These are phyloP conservation scores for Thalassiosira livingstoniorum DNA, from an alignment of 352 stramenopile species.

Conservation along the genomic window DNA sequence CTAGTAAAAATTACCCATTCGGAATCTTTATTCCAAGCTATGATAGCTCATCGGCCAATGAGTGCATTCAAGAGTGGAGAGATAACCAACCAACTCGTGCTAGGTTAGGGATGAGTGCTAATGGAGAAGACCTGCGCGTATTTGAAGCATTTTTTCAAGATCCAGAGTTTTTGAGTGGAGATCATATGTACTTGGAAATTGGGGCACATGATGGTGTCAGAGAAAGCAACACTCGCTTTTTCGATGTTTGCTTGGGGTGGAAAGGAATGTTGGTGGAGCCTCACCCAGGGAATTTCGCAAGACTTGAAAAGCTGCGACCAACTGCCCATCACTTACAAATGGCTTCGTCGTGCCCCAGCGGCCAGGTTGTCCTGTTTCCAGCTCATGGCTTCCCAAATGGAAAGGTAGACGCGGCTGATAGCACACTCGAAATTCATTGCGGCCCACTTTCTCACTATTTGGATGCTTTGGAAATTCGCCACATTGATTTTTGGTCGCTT, in stretches of 20 bases:
- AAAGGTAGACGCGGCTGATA: constrained; percentile 10
- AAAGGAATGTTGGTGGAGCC: constrained; percentile 30
- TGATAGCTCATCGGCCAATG: no score
- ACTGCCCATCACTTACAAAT: constrained; percentile 35
- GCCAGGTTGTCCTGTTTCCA: constrained; percentile 23
- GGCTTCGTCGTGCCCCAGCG: constrained; percentile 17
- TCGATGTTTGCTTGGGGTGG: constrained; percentile 30
- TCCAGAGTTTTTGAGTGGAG: constrained; percentile 3
- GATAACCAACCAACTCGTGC: constrained; percentile 1
- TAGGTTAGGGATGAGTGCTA: constrained; percentile 28
- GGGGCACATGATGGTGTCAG: constrained; percentile 29
- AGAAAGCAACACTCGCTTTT: constrained; percentile 25
- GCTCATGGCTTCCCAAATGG: constrained; percentile 12
- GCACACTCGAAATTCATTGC: constrained; percentile 33
- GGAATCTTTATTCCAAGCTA: no score
- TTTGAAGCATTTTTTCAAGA: constrained; percentile 31
- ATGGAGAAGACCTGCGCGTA: constrained; percentile 22
- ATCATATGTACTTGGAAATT: constrained; percentile 48
- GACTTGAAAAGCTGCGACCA: constrained; percentile 17
- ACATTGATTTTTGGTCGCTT: constrained; percentile 61
- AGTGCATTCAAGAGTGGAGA: background rate
- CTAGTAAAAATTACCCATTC: no score
- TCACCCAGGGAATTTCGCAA: constrained; percentile 24
- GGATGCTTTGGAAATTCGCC: constrained; percentile 4
- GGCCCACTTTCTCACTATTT: constrained; percentile 26